Evolutionary conservation across 176 grass and related monocot species (phyloP).

Genomic region (Musa acuminata): DNA sequence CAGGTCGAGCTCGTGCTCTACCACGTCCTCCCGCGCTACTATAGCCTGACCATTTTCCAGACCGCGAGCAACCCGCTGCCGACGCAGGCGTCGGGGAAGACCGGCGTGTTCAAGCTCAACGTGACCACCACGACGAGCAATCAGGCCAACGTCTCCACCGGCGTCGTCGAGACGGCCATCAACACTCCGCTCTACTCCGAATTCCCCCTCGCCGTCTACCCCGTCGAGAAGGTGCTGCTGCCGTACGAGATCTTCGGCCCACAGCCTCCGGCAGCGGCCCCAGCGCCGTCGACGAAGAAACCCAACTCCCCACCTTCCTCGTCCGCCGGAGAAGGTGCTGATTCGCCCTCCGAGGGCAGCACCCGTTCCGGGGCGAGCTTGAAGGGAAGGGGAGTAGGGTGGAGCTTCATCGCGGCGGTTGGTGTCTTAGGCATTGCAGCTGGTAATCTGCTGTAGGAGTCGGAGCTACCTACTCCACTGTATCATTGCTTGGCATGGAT

Average conservation of each 20-base stretch:
- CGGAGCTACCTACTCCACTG: neutral
- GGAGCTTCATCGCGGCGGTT: neutral
- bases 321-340: neutral
- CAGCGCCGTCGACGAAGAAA: neutral
- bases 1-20: conserved; percentile 62
- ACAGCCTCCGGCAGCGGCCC: neutral
- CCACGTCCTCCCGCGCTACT: conserved; percentile 64
- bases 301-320: neutral
- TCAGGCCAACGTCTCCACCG: conserved; percentile 68
- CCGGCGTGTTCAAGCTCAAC: conserved; percentile 66
- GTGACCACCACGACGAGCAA: conserved; percentile 22
- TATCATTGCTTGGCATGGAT: neutral
- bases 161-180: conserved; percentile 34
- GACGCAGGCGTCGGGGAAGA: conserved; percentile 72
- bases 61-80: conserved; percentile 77
- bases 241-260: conserved; percentile 6
- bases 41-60: conserved; percentile 45
- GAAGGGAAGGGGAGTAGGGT: neutral
- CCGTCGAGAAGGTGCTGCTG: conserved; percentile 4
- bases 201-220: conserved; percentile 4
- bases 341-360: neutral
- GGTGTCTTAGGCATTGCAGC: neutral
- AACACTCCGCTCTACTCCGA: conserved; percentile 11
- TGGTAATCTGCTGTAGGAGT: neutral
- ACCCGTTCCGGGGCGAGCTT: neutral